Evolutionary conservation across 2,329 filamentous ascomycete species (phyloP), one percentile per base, ranked within the genome.

Genomic region (Beauveria scarabaeidicola): DNA sequence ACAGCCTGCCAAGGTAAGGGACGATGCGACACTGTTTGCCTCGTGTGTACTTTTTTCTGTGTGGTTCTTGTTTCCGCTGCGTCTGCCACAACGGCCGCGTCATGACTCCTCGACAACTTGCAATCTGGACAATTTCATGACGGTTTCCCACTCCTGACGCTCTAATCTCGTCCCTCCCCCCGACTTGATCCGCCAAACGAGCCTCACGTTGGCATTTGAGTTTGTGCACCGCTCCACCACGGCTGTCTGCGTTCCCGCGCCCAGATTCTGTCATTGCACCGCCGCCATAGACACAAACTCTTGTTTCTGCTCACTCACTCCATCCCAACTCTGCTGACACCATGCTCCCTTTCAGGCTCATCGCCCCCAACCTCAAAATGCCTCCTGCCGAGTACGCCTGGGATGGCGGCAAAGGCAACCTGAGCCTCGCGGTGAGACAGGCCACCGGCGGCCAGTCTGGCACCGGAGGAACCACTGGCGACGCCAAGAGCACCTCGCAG

Each of bases 191-290:
- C 36, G 53, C 36, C 43, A 36, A 36, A 36, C 32, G 32, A 36
- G 52, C 29, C 41, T 56, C 53, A 38, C 36, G 29, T 41, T 46
- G 29, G 44, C 53, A 6, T 36, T 36, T 36, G 32, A 56, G 43
- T 29, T 44, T 51, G 46, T 51, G 46, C 46, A 32, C 43, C 46
- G 44, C 55, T 51, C 55, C 55, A 43, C 55, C 47, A 17, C 55
- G 55, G 46, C 55, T 51, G 44, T 46, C 47, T 43, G 36, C 55
- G 32, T 50, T 36, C 15, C 32, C 32, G 32, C 32, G 32, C 46
- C 43, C 43, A 56, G 29, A 25, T 47, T 47, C 29, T 10, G 25
- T 43, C 43, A 48, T 23, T 23, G 40, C 52, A 46, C 52, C 17
- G 40, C 40, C 19, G 23, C 23, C n/a, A 19, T 9, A 21, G 11